Evolutionary conservation across 2,329 filamentous ascomycete genomes (phyloP), one percentile per base, ranked within the genome.

Genomic region (Phialophora chinensis): DNA sequence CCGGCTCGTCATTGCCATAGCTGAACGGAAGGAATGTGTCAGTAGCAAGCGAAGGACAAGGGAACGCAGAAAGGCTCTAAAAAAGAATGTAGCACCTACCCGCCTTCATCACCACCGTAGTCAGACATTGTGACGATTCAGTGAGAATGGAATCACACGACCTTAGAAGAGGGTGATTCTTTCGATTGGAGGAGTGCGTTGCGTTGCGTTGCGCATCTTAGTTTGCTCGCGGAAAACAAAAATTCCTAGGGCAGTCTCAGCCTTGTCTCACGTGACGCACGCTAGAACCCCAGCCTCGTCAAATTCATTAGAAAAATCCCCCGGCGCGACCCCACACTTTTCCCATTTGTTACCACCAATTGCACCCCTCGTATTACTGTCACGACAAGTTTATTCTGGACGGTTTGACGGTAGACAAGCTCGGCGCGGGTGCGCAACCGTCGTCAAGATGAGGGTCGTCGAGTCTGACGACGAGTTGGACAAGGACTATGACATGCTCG

Each of bases 71-170:
- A 42, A 47, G 53, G 7, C 29, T 35, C 27, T 27, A 52, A 27
- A 14, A 63, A 82, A 80, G n/a, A 27, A 14, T 20, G 56, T 29
- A n/a, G 88, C 86, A 80, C 84, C 73, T 83, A 86, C 71, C 81
- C 83, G 75, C 87, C 87, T 73, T 90, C 86, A 74, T 89, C 87
- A 73, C 49, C 49, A 23, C 88, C 89, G 80, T 88, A 89, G 80
- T 91, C 90, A 79, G 90, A 92, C 90, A 92, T 92, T 57, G 66
- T 77, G 74, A 60, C 23, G 14, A 29, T 35, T 42, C 29, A 63
- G 23, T 20, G 38, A n/a, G 14, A 44, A 29, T n/a, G 14, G 7
- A 49, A 44, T 25, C 50, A 65, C 59, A 23, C 42, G 44, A 31
- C 42, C 23, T 25, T 17, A 27, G n/a, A 61, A 17, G 33, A 31